These are phyloP conservation scores for Neostapfia colusana DNA, from an alignment of 176 grass and related monocot genomes.

Conservation along the genomic window DNA sequence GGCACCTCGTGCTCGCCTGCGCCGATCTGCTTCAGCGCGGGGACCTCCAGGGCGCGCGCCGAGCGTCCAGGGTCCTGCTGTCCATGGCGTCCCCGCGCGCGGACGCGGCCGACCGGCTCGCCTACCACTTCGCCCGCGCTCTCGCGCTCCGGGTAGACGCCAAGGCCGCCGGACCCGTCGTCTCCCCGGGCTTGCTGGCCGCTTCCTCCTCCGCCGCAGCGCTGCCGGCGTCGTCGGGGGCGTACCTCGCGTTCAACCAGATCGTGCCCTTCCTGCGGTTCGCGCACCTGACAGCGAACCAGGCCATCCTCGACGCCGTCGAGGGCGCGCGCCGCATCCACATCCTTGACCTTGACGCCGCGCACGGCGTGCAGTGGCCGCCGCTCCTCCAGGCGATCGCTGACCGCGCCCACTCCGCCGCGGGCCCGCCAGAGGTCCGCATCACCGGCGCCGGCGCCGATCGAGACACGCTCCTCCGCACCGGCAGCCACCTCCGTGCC, in stretches of 20 bases:
- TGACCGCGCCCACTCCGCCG: slow-evolving; percentile 42
- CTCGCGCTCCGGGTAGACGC: slow-evolving; percentile 51
- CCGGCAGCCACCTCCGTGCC: slow-evolving; percentile 61
- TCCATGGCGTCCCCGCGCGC: slow-evolving; percentile 54
- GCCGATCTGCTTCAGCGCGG: slow-evolving; percentile 68
- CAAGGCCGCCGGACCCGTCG: not conserved
- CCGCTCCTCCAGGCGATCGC: slow-evolving; percentile 84
- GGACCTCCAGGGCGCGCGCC: slow-evolving; percentile 57
- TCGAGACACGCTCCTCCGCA: slow-evolving; percentile 70
- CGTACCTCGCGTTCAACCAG: slow-evolving; percentile 96
- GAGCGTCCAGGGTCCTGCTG: slow-evolving; percentile 51
- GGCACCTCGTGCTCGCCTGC: slow-evolving; percentile 66
- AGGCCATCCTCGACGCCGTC: slow-evolving; percentile 82
- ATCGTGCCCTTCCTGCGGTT: slow-evolving; percentile 89
- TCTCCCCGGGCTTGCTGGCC: not conserved
- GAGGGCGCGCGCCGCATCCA: slow-evolving; percentile 63
- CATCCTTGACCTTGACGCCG: slow-evolving; percentile 88
- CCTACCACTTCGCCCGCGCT: slow-evolving; percentile 82
- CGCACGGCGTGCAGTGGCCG: slow-evolving; percentile 92
- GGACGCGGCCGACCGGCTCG: slow-evolving; percentile 71
- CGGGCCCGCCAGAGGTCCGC: slow-evolving; percentile 58
- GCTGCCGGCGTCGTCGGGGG: slow-evolving; percentile 13
- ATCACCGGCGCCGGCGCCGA: slow-evolving; percentile 80
- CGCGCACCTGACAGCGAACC: slow-evolving; percentile 92
- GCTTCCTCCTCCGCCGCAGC: too few relatives aligned